Evolutionary conservation across 2,329 filamentous ascomycete species (phyloP), one percentile per base, ranked within the genome.

Genomic region (Alternaria brassicicola): DNA sequence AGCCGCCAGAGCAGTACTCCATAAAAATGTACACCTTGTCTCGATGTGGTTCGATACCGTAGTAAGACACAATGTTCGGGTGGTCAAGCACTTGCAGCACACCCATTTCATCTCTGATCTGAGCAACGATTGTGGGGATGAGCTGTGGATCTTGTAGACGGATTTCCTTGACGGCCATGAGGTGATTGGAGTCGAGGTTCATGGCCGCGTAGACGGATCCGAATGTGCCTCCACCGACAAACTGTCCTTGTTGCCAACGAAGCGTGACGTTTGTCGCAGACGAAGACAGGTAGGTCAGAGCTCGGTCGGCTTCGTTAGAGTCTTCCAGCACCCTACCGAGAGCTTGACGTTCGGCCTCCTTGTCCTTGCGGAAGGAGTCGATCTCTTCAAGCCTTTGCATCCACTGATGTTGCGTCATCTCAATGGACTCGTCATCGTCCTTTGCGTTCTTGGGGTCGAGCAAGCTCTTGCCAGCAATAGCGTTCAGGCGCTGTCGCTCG

Each of bases 21-120:
- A 99, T 99, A 76, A 99, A 99, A 67, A 99, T 97, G 78, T 98
- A 99, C n/a, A 99, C 95, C 74, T 97, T 95, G 82, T 99, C 95
- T 63, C 95, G 88, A 78, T 99, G 95, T 3, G 97, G 95, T 78
- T 99, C 95, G 71, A 99, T 98, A 57, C 95, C 95, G 73, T 95
- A 95, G 79, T 99, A 99, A 9, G 93, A 94, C 21, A 99, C 96
- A 61, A 99, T 92, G 74, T 99, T 99, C 21, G 95, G 95, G 74
- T 99, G 95, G 72, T 99, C 93, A 43, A 99, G 85, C 1, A 97
- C 90, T 78, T 98, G 94, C 47, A 99, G 82, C 5, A 99, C 94
- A 50, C 90, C 90, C 93, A 99, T 98, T 77, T 99, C 95, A 72
- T 99, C 95, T 63, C 90, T 88, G 75, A 99, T 98, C 75, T 98